Evolutionary conservation across 306 rosid species (phyloP).

Genomic region (Corylus avellana): DNA sequence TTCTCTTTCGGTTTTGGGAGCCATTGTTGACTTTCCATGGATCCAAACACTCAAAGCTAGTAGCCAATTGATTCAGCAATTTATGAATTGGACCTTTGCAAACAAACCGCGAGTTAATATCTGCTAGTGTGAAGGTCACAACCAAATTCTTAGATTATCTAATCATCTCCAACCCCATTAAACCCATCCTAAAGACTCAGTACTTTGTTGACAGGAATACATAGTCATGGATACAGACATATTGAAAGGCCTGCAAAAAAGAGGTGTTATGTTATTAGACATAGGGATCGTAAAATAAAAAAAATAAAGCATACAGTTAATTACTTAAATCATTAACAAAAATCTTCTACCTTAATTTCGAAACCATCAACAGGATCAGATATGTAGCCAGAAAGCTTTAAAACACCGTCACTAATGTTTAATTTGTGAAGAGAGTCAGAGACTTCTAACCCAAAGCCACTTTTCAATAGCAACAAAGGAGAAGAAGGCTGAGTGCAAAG

Average conservation of each 20-base stretch:
- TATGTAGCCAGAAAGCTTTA: slow-evolving; percentile 79
- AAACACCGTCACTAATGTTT: slow-evolving; percentile 47
- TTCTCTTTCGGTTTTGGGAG: slow-evolving; percentile 66
- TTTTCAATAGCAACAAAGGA: slow-evolving; percentile 60
- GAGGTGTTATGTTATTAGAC: slow-evolving; percentile 4
- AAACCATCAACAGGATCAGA: slow-evolving; percentile 60
- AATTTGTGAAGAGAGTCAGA: slow-evolving; percentile 56
- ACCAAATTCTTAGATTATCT: slow-evolving; percentile 21
- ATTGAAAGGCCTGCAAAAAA: slow-evolving; percentile 80
- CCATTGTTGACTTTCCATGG: slow-evolving; percentile 35
- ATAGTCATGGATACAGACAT: slow-evolving; percentile 81
- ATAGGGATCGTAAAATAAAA: slow-evolving; percentile 4
- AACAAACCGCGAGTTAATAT: slow-evolving; percentile 77
- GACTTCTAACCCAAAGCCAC: slow-evolving; percentile 70
- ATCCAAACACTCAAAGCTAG: slow-evolving; percentile 50
- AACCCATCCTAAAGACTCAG: slow-evolving; percentile 29
- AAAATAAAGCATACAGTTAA: slow-evolving; percentile 26
- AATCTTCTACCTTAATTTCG: slow-evolving; percentile 57
- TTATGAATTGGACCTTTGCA: slow-evolving; percentile 92
- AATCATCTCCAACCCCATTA: slow-evolving; percentile 31
- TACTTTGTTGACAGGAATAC: slow-evolving; percentile 35
- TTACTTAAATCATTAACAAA: slow-evolving; percentile 23
- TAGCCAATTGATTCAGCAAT: slow-evolving; percentile 75
- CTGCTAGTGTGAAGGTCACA: slow-evolving; percentile 69
- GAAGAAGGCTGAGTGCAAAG: slow-evolving; percentile 70